phyloP scores from a whole-genome alignment of 2,329 filamentous ascomycete genomes.

The Claviceps pazoutovae region DNA sequence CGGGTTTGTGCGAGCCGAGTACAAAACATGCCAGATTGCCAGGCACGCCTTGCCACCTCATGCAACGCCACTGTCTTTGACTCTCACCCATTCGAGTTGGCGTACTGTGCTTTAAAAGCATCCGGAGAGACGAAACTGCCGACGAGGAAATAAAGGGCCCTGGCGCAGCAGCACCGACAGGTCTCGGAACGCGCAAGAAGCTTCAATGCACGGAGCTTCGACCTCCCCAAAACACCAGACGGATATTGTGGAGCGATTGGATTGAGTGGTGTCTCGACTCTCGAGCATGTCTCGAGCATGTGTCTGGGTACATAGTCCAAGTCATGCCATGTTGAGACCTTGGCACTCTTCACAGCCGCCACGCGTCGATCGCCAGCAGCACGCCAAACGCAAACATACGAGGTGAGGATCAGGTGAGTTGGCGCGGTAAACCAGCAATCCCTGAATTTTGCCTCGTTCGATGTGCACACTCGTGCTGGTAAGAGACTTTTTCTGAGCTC shows the following conservation, averaged over 20 bases:
- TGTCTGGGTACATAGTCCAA: too few species aligned
- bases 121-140: background rate
- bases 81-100: background rate
- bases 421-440: background rate
- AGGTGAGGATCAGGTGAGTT: background rate
- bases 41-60: background rate
- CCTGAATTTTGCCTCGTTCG: background rate
- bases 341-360: background rate
- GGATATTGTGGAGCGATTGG: background rate
- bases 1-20: background rate
- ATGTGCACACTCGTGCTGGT: background rate
- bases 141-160: background rate
- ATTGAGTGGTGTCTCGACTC: too few species aligned
- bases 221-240: background rate
- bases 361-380: background rate
- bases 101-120: background rate
- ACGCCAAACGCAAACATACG: background rate
- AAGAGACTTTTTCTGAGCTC: background rate
- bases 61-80: background rate
- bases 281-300: too few species aligned
- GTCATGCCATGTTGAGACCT: background rate
- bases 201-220: background rate
- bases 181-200: background rate
- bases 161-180: background rate
- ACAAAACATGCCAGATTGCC: background rate